Percentiles rank a stretch among this genome's conserved stretches.
These are phyloP conservation scores for Penicillium verrucosum DNA, from an alignment of 2,329 filamentous ascomycete species.

Conservation along the genomic window DNA sequence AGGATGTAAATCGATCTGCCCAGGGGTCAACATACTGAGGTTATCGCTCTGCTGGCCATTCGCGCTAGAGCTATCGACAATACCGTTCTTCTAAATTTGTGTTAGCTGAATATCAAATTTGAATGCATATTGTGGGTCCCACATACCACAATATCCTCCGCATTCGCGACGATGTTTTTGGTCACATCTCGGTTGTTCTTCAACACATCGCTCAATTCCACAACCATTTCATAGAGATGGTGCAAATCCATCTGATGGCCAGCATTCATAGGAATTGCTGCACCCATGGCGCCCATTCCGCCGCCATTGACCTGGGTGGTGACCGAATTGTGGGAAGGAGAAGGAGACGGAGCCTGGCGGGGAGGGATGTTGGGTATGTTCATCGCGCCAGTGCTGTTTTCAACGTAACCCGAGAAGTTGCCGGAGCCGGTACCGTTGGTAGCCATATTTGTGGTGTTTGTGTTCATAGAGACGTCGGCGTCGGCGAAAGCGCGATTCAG, in stretches of 20 bases:
- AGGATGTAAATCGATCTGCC: background rate
- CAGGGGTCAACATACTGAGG: conserved; percentile 29
- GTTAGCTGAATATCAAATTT: conserved; percentile 11
- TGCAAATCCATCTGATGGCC: conserved; percentile 53
- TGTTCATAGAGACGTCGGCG: conserved; percentile 38
- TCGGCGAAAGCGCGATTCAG: conserved; percentile 37
- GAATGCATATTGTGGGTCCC: background rate
- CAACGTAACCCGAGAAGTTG: conserved; percentile 34
- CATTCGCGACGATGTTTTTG: conserved; percentile 48
- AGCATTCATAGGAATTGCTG: conserved; percentile 44
- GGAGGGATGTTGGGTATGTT: conserved; percentile 32
- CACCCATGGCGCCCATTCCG: conserved; percentile 39
- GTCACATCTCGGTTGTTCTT: conserved; percentile 51
- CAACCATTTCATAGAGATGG: conserved; percentile 50
- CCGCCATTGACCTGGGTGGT: conserved; percentile 34
- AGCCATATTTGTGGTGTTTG: conserved; percentile 25
- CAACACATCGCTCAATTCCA: conserved; percentile 49
- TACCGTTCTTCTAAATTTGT: conserved; percentile 40
- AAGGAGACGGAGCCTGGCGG: conserved; percentile 36
- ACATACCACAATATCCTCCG: conserved; percentile 49
- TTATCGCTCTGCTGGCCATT: conserved; percentile 45
- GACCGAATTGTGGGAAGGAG: conserved; percentile 27
- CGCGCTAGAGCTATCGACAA: conserved; percentile 39
- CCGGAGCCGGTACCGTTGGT: conserved; percentile 27
- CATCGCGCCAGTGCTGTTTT: conserved; percentile 30